These are phyloP conservation scores for Pestalotiopsis sp. DNA, from an alignment of 2,329 filamentous ascomycete species.

Conservation along the genomic window DNA sequence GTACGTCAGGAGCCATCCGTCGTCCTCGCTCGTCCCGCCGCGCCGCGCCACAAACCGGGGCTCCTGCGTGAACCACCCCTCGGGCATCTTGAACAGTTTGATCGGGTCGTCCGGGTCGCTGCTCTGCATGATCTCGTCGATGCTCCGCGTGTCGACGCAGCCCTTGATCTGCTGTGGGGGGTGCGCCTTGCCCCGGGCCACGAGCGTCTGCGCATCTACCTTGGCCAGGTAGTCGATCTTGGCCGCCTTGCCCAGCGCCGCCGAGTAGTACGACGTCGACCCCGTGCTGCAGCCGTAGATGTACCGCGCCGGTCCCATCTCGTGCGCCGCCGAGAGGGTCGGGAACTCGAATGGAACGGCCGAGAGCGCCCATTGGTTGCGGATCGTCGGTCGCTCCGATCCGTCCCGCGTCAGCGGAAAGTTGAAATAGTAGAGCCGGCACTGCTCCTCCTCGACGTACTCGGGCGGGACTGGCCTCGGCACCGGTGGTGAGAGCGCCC, in stretches of 20 bases:
- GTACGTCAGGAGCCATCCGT: slow-evolving; percentile 69
- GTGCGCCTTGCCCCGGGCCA: slow-evolving; percentile 50
- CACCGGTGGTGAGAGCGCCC: slow-evolving; percentile 61
- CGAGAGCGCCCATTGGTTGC: slow-evolving; percentile 65
- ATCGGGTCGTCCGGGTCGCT: slow-evolving; percentile 56
- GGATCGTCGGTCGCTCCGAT: slow-evolving; percentile 41
- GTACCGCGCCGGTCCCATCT: slow-evolving; percentile 62
- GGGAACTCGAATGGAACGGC: slow-evolving; percentile 72
- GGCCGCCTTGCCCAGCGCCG: slow-evolving; percentile 63
- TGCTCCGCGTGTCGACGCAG: slow-evolving; percentile 60
- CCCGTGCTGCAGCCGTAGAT: slow-evolving; percentile 70
- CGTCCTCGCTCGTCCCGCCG: slow-evolving; percentile 54
- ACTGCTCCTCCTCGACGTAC: slow-evolving; percentile 63
- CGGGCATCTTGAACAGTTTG: slow-evolving; percentile 62
- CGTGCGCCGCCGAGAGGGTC: slow-evolving; percentile 52
- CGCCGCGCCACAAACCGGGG: slow-evolving; percentile 62
- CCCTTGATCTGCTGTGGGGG: slow-evolving; percentile 55
- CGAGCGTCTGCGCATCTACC: slow-evolving; percentile 56
- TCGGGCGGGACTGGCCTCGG: slow-evolving; percentile 36
- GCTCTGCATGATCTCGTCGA: slow-evolving; percentile 53
- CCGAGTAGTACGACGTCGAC: slow-evolving; percentile 54
- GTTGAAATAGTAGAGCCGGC: slow-evolving; percentile 69
- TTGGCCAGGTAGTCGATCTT: slow-evolving; percentile 70
- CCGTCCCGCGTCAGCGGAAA: slow-evolving; percentile 48
- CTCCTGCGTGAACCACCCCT: slow-evolving; percentile 67